phyloP scores from a whole-genome alignment of 1,284 basidiomycete genomes.

The Rhodotorula sp. region DNA sequence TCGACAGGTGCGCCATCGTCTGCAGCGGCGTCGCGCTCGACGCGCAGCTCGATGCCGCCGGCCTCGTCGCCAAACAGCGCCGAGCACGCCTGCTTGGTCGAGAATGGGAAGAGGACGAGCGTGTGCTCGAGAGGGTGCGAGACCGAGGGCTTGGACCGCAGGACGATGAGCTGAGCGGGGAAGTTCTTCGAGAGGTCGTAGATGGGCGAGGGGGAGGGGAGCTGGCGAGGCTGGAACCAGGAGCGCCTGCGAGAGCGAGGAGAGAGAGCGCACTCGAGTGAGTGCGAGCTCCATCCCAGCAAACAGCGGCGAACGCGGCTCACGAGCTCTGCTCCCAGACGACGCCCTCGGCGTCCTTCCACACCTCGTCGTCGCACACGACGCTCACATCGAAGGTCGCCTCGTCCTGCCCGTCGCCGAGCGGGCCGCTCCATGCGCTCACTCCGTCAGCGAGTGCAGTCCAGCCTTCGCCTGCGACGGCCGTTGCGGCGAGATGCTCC shows the following conservation, averaged over 20 bases:
- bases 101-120: conserved; percentile 37
- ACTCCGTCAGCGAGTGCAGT: neutral
- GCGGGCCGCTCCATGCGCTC: neutral
- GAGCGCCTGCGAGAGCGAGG: conserved; percentile 12
- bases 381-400: conserved; percentile 11
- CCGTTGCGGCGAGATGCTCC: neutral
- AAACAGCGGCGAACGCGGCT: neutral
- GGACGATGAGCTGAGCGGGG: conserved; percentile 35
- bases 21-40: conserved; percentile 24
- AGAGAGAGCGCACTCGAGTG: neutral
- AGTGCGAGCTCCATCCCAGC: too few species aligned
- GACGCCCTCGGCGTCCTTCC: conserved; percentile 9
- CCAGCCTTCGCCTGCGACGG: neutral
- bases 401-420: conserved; percentile 4
- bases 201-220: neutral
- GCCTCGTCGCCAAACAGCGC: conserved; percentile 17
- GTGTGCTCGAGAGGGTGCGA: neutral
- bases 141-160: conserved; percentile 13
- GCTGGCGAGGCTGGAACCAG: conserved; percentile 36
- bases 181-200: conserved; percentile 11
- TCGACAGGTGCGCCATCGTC: neutral
- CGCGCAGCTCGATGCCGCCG: conserved; percentile 9
- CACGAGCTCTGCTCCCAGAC: conserved; percentile 33
- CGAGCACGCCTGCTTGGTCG: conserved; percentile 14
- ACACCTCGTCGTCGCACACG: neutral